Base-by-base conservation (phyloP, 2,329 filamentous ascomycete species). In the Xylariaceae sp. region DNA sequence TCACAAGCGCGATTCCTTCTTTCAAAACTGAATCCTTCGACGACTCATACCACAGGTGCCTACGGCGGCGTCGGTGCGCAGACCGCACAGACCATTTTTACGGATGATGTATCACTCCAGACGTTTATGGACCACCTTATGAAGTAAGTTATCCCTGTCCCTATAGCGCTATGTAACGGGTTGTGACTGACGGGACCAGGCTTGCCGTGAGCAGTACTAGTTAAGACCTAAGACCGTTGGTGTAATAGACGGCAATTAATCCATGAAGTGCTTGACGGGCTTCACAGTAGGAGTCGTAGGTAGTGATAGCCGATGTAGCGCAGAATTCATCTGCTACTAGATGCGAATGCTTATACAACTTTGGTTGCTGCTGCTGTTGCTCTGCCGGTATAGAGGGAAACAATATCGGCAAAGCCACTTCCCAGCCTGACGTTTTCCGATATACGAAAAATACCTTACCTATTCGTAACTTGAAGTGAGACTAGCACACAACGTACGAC, bases 81-180 rank as follows among this genome's bases (percentile, higher is more conserved):
- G 71, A 92, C 89, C 51, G 92, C 93, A 7, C 94, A 99, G 76
- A 99, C 94, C 4, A 99, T 99, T 69, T 99, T 99, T 78, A 99
- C 94, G 0, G 94, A 99, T 71, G 94, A 99, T 74, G 94, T 99
- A 57, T 97, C 92, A 57, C 79, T 99, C 72, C 93, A 97, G 76
- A 97, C 93, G 1, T 99, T 99, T 73, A 99, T 99, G 94, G 94
- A 99, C 71, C 92, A 97, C 77, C 80, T 99, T 73, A 99, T 99
- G 94, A 99, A 99, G 90, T 92, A 81, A 77, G 88, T 81, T 4
- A 49, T 9, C 7, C 18, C 3, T n/a, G 18, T 8, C 7, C 47
- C 59, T 18, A 53, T 17, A 34, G 9, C 7, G 37, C 11, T 30
- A 18, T 18, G 17, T 18, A 34, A 37, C 11, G 11, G 11, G 49